Evolutionary conservation across 257 asterid species (phyloP).

Genomic region (Ilex asprella): DNA sequence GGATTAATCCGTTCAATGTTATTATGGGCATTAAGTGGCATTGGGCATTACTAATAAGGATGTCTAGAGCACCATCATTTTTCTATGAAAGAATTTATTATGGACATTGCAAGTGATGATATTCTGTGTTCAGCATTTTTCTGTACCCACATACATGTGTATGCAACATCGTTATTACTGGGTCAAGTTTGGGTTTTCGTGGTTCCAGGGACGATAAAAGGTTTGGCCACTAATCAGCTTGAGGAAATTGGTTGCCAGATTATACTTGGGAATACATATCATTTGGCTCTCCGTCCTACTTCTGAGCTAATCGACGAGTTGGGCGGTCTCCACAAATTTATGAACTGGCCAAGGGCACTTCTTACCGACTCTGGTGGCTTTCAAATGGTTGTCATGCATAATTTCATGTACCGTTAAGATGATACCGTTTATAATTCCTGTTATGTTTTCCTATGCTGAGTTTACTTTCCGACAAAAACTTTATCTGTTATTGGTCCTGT

Average conservation of each 20-base stretch:
- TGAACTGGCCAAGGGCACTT: conserved; percentile 96
- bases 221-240: conserved; percentile 76
- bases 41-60: too few relatives aligned
- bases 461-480: neutral
- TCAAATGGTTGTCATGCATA: conserved; percentile 69
- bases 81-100: too few relatives aligned
- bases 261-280: conserved; percentile 95
- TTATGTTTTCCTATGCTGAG: neutral
- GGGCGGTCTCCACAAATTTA: conserved; percentile 95
- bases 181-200: conserved; percentile 11
- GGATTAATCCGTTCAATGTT: too few relatives aligned
- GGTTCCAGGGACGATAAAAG: conserved; percentile 74
- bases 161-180: neutral
- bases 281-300: conserved; percentile 93
- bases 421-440: neutral
- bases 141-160: too few relatives aligned
- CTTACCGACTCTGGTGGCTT: conserved; percentile 99
- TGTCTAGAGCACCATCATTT: too few relatives aligned
- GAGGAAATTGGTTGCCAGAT: conserved; percentile 97
- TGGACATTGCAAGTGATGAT: too few relatives aligned
- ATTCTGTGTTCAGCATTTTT: too few relatives aligned
- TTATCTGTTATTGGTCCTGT: neutral
- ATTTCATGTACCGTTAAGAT: neutral
- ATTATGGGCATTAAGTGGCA: too few relatives aligned
- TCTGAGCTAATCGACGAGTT: conserved; percentile 92